Conservation (phyloP, 192 early-diverging fungal species). For the Glomus cerebriforme region DNA sequence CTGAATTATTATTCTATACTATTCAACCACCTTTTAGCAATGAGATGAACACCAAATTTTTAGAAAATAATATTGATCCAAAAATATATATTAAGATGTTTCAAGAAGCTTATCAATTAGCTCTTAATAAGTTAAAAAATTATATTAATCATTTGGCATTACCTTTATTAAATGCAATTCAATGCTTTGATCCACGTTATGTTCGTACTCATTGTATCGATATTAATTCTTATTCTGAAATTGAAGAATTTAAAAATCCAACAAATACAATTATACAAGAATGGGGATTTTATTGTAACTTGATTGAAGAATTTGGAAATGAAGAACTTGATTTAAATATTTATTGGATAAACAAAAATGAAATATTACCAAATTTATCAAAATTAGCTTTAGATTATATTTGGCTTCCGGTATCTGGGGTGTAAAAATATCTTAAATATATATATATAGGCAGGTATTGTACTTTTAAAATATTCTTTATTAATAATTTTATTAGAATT, state of each 20-base stretch:
- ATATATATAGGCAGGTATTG: too few relatives aligned
- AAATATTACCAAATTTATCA: not conserved
- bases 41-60: not conserved
- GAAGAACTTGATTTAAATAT: not conserved
- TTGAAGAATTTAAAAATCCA: not conserved
- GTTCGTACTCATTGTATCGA: not conserved
- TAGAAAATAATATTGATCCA: not conserved
- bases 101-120: not conserved
- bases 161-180: not conserved
- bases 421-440: too few relatives aligned
- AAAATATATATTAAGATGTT: not conserved
- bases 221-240: not conserved
- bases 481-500: too few relatives aligned
- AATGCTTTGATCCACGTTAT: not conserved
- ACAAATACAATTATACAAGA: not conserved
- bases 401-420: constrained; percentile 11
- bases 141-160: not conserved
- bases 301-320: not conserved
- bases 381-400: constrained; percentile 8
- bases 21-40: not conserved
- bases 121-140: not conserved
- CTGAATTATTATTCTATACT: not conserved
- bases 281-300: constrained; percentile 2
- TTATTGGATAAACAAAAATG: not conserved
- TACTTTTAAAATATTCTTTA: too few relatives aligned